A percentile compares a stretch with the other conserved stretches of the same genome.
These are phyloP conservation scores for Neocatenulostroma microsporum DNA, from an alignment of 2,329 filamentous ascomycete species.

Conservation along the genomic window DNA sequence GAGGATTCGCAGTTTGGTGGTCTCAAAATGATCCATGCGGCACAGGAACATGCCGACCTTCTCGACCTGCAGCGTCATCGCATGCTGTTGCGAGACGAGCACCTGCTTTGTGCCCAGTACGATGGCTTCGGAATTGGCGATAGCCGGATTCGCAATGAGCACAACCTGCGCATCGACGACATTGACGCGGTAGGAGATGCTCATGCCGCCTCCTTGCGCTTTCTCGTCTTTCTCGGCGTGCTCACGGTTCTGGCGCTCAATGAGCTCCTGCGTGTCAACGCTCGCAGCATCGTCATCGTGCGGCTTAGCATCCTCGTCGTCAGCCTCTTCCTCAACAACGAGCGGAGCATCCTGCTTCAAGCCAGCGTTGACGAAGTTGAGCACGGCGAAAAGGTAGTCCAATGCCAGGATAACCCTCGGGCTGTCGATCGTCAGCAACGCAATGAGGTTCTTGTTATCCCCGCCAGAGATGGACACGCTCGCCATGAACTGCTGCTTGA, in stretches of 20 bases:
- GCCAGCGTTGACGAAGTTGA: slow-evolving; percentile 70
- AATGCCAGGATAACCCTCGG: slow-evolving; percentile 90
- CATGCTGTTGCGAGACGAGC: slow-evolving; percentile 85
- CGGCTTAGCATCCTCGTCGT: slow-evolving; percentile 37
- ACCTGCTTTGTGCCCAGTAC: slow-evolving; percentile 92
- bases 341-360: slow-evolving; percentile 49
- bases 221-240: slow-evolving; percentile 26
- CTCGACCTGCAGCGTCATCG: slow-evolving; percentile 84
- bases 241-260: slow-evolving; percentile 16
- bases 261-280: slow-evolving; percentile 23
- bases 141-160: slow-evolving; percentile 87
- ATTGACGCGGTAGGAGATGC: slow-evolving; percentile 80
- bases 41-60: slow-evolving; percentile 98
- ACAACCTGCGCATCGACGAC: slow-evolving; percentile 95
- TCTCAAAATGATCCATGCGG: slow-evolving; percentile 96
- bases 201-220: slow-evolving; percentile 49
- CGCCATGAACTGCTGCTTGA: slow-evolving; percentile 94
- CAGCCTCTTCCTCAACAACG: slow-evolving; percentile 52
- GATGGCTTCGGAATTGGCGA: slow-evolving; percentile 85
- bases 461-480: slow-evolving; percentile 88
- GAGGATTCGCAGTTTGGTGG: slow-evolving; percentile 81
- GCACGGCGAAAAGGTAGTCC: slow-evolving; percentile 87
- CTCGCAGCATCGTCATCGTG: slow-evolving; percentile 46
- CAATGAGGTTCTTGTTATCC: slow-evolving; percentile 71
- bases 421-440: slow-evolving; percentile 88